Conservation (phyloP, 2,329 filamentous ascomycete species). For the Diaporthe caulivora region DNA sequence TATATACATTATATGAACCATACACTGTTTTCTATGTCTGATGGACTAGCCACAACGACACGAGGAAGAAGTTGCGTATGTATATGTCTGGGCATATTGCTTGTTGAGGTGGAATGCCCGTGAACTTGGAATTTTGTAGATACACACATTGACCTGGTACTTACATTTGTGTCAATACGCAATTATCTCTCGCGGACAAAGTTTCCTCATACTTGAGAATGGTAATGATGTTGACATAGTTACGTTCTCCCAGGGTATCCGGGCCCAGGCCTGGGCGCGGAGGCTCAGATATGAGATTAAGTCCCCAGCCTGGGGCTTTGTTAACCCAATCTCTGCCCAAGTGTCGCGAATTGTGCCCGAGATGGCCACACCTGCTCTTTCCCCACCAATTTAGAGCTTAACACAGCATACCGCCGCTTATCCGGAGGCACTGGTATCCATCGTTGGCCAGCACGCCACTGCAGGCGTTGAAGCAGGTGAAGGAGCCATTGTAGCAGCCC, state of each 20-base stretch:
- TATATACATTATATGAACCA: neutral
- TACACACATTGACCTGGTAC: neutral
- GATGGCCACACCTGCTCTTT: neutral
- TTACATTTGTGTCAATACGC: neutral
- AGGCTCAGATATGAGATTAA: too few relatives aligned
- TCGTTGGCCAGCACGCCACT: neutral
- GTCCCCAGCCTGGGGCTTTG: neutral
- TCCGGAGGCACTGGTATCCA: slow-evolving; percentile 10
- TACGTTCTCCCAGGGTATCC: too few relatives aligned
- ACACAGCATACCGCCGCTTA: slow-evolving; percentile 8
- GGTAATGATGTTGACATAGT: too few relatives aligned
- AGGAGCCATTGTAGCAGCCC: neutral
- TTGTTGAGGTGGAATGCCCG: neutral
- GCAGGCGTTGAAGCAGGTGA: slow-evolving; percentile 10
- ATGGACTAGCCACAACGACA: neutral
- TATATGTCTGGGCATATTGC: neutral
- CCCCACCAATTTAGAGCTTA: neutral
- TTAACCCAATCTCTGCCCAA: neutral
- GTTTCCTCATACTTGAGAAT: neutral
- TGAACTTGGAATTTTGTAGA: too few relatives aligned
- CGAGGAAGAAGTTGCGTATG: too few relatives aligned
- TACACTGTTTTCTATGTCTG: neutral
- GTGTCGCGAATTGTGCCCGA: neutral
- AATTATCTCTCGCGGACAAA: too few relatives aligned
- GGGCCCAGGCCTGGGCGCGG: too few relatives aligned